These are phyloP conservation scores for Hymenoscyphus salicellus DNA, from an alignment of 2,329 filamentous ascomycete genomes.

Conservation along the genomic window DNA sequence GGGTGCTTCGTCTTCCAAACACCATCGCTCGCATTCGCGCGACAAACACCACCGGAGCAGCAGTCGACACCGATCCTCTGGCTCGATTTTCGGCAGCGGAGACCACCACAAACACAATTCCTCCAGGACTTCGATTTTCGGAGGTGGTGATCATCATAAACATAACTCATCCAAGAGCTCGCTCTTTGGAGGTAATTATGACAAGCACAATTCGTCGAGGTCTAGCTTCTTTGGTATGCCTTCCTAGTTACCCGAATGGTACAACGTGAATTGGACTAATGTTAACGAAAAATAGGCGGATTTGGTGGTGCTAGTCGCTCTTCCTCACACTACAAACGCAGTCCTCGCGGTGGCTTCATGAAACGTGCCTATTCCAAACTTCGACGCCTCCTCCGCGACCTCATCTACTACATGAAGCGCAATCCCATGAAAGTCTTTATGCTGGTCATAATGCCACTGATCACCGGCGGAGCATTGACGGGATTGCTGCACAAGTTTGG, in stretches of 20 bases:
- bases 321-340: slow-evolving; percentile 69
- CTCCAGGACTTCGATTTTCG: slow-evolving; percentile 37
- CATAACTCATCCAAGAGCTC: slow-evolving; percentile 44
- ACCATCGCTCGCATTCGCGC: slow-evolving; percentile 33
- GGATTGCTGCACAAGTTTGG: slow-evolving; percentile 78
- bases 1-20: slow-evolving; percentile 13
- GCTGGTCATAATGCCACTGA: slow-evolving; percentile 80
- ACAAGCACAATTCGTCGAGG: slow-evolving; percentile 33
- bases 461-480: slow-evolving; percentile 78
- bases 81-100: slow-evolving; percentile 20
- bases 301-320: slow-evolving; percentile 27
- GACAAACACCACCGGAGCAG: slow-evolving; percentile 23
- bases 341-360: slow-evolving; percentile 77
- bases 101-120: slow-evolving; percentile 25
- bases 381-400: slow-evolving; percentile 73
- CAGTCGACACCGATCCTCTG: slow-evolving; percentile 16
- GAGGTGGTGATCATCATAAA: slow-evolving; percentile 28
- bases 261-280: background rate
- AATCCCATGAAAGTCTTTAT: slow-evolving; percentile 87
- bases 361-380: slow-evolving; percentile 71
- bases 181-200: slow-evolving; percentile 46
- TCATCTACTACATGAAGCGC: slow-evolving; percentile 75
- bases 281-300: slow-evolving; percentile 11
- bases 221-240: slow-evolving; percentile 38
- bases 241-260: background rate